Evolutionary conservation across 352 stramenopile species (phyloP), one percentile per base, ranked within the genome.

Genomic region (Globisporangium polare): DNA sequence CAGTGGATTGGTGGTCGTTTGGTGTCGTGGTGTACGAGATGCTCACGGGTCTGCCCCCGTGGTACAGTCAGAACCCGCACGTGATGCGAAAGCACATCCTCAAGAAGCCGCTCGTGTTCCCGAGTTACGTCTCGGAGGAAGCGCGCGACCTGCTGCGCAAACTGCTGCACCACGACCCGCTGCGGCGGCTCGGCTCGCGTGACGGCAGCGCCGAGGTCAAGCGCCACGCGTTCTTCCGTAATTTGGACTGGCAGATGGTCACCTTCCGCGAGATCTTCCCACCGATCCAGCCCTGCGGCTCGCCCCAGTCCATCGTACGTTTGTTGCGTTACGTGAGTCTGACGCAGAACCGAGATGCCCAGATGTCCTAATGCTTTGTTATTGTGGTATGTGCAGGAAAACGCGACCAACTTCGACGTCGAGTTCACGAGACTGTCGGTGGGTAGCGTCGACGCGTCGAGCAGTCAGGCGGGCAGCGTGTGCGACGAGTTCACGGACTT

Each of bases 401-500:
- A 89, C 31, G 90, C 85, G 0, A 80, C 60, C 53, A 97, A 97
- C 58, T 95, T 98, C 63, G 75, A 92, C 52, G 63, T 78, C 27
- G 87, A 97, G 60, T 97, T 96, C 67, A 96, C 88, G 4, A 63
- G 67, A 13, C 61, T 84, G 9, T 78, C 89, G 7, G 60, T 90
- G 12, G 73, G 72, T 33, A 77, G 72, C 35, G 51, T 78, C 53
- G 74, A 80, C 49, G 77, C 69, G 26, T 47, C 64, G 5, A 65
- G 59, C 20, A 52, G 20, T 24, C 39, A 45, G 39, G 60, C 46
- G 53, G 61, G 57, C 53, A 69, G 65, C n/a, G 60, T 71, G 18
- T 67, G 63, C 35, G 83, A 94, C 49, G 80, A 92, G 2, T 97
- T 98, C 52, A 77, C 75, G 41, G 87, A 83, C 3, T 98, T 98